Percentiles rank a stretch among this genome's conserved stretches.
phyloP scores from a whole-genome alignment of 2,329 filamentous ascomycete genomes.

The Fusarium sulawesiense region DNA sequence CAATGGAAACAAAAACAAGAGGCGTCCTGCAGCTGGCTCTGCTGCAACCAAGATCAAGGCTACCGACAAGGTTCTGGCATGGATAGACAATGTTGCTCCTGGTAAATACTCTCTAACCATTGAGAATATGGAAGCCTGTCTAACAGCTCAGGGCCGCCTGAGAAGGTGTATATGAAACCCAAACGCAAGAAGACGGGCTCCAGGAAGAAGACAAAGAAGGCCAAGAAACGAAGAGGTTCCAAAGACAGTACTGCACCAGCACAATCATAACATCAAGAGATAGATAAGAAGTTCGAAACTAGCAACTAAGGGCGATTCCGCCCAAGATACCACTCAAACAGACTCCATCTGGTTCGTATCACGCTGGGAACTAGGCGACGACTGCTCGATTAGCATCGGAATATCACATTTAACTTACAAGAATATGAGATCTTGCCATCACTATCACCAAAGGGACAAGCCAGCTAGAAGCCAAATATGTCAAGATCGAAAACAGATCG shows the following conservation, averaged over 20 bases:
- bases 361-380: no score
- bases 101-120: neutral
- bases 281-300: neutral
- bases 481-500: slow-evolving; percentile 2
- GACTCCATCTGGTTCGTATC: neutral
- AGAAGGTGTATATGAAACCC: neutral
- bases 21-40: neutral
- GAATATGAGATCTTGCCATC: neutral
- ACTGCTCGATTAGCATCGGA: neutral
- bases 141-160: neutral
- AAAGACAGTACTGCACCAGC: neutral
- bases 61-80: neutral
- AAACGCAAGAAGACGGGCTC: neutral
- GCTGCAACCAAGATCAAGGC: neutral
- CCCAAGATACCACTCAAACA: neutral
- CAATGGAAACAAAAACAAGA: neutral
- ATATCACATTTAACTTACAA: neutral
- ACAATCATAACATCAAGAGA: no score
- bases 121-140: no score
- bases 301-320: neutral
- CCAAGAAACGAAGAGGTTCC: neutral
- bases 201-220: neutral
- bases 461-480: neutral
- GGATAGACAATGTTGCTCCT: neutral
- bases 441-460: neutral